These are phyloP conservation scores for Lasiosphaeria hispida DNA, from an alignment of 495 filamentous ascomycete species.

Conservation along the genomic window DNA sequence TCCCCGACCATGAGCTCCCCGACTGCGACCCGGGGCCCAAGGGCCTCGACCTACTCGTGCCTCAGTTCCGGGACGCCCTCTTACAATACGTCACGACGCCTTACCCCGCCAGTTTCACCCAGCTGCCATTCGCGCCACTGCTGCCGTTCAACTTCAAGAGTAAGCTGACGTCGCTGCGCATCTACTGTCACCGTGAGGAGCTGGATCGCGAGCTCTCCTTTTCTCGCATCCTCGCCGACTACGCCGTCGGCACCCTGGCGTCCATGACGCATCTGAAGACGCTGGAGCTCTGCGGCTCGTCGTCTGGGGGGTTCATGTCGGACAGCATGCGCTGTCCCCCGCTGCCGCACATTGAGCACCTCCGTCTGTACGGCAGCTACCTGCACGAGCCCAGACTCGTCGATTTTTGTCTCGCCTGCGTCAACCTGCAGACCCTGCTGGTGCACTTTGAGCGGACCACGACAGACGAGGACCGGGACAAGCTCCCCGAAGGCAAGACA, in stretches of 20 bases:
- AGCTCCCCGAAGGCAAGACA: conserved; percentile 31
- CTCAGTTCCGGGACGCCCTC: conserved; percentile 13
- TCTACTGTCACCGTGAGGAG: conserved; percentile 35
- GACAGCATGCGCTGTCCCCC: conserved; percentile 19
- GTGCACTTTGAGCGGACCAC: conserved; percentile 33
- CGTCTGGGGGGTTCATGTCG: conserved; percentile 18
- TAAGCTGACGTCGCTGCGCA: conserved; percentile 27
- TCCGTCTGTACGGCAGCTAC: conserved; percentile 34
- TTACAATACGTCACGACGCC: conserved; percentile 13
- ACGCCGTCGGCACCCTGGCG: conserved; percentile 21
- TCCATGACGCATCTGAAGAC: conserved; percentile 26
- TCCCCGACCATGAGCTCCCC: conserved; percentile 26
- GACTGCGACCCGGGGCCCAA: neutral
- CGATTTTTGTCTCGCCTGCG: conserved; percentile 28
- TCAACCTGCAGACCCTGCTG: conserved; percentile 28
- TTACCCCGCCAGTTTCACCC: neutral
- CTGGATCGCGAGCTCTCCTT: conserved; percentile 22
- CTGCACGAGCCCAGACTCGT: conserved; percentile 31
- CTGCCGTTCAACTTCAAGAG: conserved; percentile 18
- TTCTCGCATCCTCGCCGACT: conserved; percentile 28
- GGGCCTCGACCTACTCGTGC: conserved; percentile 14
- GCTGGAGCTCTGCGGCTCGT: conserved; percentile 33
- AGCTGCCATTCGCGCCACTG: conserved; percentile 13
- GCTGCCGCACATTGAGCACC: conserved; percentile 29
- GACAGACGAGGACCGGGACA: conserved; percentile 29